Evolutionary conservation across 129 eudicot species (phyloP), one percentile per base, ranked within the genome.

Genomic region (Saussurea involucrata): DNA sequence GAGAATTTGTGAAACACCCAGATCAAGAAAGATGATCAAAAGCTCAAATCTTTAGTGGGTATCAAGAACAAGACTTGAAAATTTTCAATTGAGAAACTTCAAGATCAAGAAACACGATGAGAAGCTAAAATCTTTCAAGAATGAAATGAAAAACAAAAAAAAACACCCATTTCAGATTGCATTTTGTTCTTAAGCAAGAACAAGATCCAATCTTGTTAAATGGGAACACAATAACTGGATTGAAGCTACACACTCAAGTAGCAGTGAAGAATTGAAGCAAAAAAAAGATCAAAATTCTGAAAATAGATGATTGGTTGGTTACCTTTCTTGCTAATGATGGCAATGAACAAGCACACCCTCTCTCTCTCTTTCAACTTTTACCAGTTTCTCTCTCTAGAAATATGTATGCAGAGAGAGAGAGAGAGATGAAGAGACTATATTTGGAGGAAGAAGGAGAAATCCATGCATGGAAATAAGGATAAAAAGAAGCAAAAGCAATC

Each of bases 391-490:
- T 76, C 66, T 68, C 85, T 28, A 79, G 73, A 81, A 58, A 70
- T 17, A 80, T 65, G 31, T 63, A 58, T 71, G 46, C 72, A 84
- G n/a, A 37, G 13, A 37, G 46, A 31, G 46, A 13, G 29, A 37
- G 53, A 63, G 66, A 65, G 72, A 66, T 77, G 68, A 77, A 77
- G 5, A 73, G 72, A 63, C 77, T 81, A 86, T 75, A 78, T 78
- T 85, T 81, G 87, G 97, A 87, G 90, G 89, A 69, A 81, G 84
- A 74, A 78, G 86, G 86, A 93, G 92, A 93, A 88, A 82, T 83
- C 91, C 95, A 90, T 90, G 98, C 96, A 90, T 73, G 97, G 81
- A 90, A 90, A 90, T 91, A 86, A 92, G 88, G 89, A 88, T 85
- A 75, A 85, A 90, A 88, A 82, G 88, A 77, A 89, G 88, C 81